Evolutionary conservation across 1,284 basidiomycete species (phyloP).

Genomic region (Ustanciosporium gigantosporum): DNA sequence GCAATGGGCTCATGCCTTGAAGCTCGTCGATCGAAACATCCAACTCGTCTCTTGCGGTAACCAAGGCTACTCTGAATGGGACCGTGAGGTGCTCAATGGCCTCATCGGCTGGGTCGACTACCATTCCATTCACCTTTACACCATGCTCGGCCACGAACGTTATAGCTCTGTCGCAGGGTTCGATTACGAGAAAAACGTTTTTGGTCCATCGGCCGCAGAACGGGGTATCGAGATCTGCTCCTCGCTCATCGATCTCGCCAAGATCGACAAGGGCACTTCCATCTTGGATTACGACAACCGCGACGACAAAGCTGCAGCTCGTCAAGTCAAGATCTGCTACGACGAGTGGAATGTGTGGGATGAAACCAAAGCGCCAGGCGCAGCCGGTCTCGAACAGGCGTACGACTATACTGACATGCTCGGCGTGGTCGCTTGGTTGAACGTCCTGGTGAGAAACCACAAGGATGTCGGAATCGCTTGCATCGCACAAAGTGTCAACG

Average conservation of each 20-base stretch:
- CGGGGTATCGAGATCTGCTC: constrained; percentile 62
- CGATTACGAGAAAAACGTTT: constrained; percentile 64
- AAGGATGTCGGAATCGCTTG: constrained; percentile 70
- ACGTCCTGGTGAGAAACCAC: constrained; percentile 69
- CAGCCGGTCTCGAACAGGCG: constrained; percentile 67
- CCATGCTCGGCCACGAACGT: constrained; percentile 44
- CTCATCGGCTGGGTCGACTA: constrained; percentile 61
- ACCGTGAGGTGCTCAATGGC: constrained; percentile 60
- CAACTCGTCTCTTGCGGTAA: constrained; percentile 70
- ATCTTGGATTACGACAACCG: constrained; percentile 31
- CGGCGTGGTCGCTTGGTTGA: constrained; percentile 69
- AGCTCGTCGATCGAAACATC: constrained; percentile 69
- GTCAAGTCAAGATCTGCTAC: constrained; percentile 63
- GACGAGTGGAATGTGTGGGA: constrained; percentile 71
- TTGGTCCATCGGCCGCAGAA: constrained; percentile 63
- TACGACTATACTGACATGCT: constrained; percentile 71
- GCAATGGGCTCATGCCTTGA: constrained; percentile 71
- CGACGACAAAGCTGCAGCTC: constrained; percentile 27
- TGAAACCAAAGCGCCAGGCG: constrained; percentile 62
- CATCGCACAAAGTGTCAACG: constrained; percentile 69
- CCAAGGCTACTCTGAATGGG: constrained; percentile 64
- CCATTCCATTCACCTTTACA: constrained; percentile 61
- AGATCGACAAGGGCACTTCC: constrained; percentile 26
- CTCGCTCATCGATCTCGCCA: constrained; percentile 63
- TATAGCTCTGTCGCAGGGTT: constrained; percentile 61